Percentiles rank a stretch among this genome's conserved stretches.
phyloP scores from a whole-genome alignment of 352 stramenopile genomes.

The Phytophthora cryptogea region DNA sequence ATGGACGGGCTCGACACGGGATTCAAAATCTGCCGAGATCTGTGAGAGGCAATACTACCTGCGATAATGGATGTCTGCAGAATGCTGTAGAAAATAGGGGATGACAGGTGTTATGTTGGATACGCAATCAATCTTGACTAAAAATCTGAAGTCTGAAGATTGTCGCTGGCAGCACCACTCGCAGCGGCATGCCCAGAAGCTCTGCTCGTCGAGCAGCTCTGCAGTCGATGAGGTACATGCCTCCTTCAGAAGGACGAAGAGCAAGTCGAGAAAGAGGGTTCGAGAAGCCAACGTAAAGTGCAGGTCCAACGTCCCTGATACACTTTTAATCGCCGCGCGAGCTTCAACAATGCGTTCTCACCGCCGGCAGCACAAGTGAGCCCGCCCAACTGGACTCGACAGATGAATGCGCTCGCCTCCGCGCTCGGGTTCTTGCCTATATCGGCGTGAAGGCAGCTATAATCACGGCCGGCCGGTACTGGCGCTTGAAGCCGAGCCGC shows the following conservation, averaged over 20 bases:
- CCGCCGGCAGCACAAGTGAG: neutral
- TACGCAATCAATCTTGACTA: no score
- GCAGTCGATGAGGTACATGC: no score
- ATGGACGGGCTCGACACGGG: no score
- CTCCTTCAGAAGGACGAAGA: neutral
- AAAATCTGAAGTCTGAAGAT: neutral
- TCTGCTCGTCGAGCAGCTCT: no score
- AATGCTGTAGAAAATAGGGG: neutral
- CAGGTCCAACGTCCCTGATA: neutral
- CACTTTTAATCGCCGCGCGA: conserved; percentile 1
- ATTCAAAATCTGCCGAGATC: neutral
- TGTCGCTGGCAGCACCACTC: neutral
- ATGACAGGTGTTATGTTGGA: neutral
- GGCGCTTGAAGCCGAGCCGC: no score
- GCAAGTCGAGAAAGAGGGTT: neutral
- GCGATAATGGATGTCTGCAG: neutral
- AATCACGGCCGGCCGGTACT: neutral
- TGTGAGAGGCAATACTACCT: neutral
- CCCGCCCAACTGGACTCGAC: neutral
- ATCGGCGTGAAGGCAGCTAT: neutral
- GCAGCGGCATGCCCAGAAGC: no score
- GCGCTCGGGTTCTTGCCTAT: neutral
- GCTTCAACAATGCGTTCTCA: conserved; percentile 1
- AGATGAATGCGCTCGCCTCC: neutral
- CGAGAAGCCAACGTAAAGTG: neutral